phyloP scores from a whole-genome alignment of 208 protist species.

The Leptomonas seymouri region DNA sequence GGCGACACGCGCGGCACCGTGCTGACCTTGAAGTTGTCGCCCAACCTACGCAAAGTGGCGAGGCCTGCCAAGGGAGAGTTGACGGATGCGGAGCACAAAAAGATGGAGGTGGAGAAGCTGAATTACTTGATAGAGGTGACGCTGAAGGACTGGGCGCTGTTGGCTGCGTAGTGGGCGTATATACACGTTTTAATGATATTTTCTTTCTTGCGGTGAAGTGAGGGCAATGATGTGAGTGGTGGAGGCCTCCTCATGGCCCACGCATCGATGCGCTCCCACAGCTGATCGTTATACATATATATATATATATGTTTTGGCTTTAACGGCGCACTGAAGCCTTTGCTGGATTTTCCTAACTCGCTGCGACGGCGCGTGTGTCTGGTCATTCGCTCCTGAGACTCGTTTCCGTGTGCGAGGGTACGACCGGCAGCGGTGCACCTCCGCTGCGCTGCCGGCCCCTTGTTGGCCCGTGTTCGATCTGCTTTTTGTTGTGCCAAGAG shows the following conservation, averaged over 20 bases:
- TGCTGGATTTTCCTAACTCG: slow-evolving; percentile 5
- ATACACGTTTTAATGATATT: too few species aligned
- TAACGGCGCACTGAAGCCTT: too few species aligned
- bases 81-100: slow-evolving; percentile 27
- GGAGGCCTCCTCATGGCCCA: too few species aligned
- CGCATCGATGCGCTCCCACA: background rate
- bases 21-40: slow-evolving; percentile 95
- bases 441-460: too few species aligned
- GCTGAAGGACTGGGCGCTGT: slow-evolving; percentile 90
- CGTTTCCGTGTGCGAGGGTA: too few species aligned
- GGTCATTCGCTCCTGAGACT: too few species aligned
- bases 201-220: too few species aligned
- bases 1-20: slow-evolving; percentile 96
- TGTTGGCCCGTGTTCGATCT: too few species aligned
- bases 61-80: slow-evolving; percentile 85
- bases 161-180: slow-evolving; percentile 25
- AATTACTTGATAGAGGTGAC: slow-evolving; percentile 90
- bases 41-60: slow-evolving; percentile 91
- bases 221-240: too few species aligned
- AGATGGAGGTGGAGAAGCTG: slow-evolving; percentile 91
- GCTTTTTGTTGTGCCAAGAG: too few species aligned
- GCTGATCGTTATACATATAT: background rate
- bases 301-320: too few species aligned
- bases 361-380: background rate
- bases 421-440: too few species aligned